phyloP scores from a whole-genome alignment of 176 grass and related monocot species.

The Coix lacrymajobi region DNA sequence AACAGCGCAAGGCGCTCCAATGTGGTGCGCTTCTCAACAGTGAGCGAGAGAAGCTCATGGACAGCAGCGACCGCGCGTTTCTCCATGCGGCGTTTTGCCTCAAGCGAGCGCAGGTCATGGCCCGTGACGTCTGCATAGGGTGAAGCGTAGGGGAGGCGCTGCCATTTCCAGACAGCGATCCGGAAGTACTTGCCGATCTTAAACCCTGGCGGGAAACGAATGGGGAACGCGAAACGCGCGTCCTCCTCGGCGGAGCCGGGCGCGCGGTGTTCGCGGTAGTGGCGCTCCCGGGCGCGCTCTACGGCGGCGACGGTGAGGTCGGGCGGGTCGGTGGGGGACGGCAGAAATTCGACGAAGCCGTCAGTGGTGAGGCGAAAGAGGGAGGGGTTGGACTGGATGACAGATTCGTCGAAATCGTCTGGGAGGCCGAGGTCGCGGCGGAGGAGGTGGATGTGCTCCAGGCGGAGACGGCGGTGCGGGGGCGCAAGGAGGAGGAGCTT shows the following conservation, averaged over 20 bases:
- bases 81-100: constrained; percentile 74
- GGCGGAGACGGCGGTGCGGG: constrained; percentile 51
- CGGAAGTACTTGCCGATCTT: constrained; percentile 95
- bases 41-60: constrained; percentile 71
- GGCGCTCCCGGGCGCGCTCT: constrained; percentile 58
- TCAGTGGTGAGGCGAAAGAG: constrained; percentile 65
- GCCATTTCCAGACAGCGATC: constrained; percentile 89
- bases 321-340: constrained; percentile 36
- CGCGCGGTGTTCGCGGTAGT: constrained; percentile 58
- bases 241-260: constrained; percentile 56
- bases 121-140: constrained; percentile 77
- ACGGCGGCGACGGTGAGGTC: constrained; percentile 54
- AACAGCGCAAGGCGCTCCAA: constrained; percentile 79
- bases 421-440: constrained; percentile 67
- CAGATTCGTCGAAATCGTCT: constrained; percentile 72
- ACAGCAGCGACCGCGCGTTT: constrained; percentile 71
- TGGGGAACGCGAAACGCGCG: constrained; percentile 76
- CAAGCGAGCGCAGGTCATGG: constrained; percentile 80
- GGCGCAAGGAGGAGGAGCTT: constrained; percentile 73
- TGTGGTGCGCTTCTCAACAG: constrained; percentile 68
- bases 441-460: constrained; percentile 74
- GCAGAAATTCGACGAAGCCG: constrained; percentile 65
- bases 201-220: constrained; percentile 79
- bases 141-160: constrained; percentile 80
- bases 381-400: constrained; percentile 54